Evolutionary conservation across 176 grass and related monocot species (phyloP), one percentile per base, ranked within the genome.

Genomic region (Carex cristatella): DNA sequence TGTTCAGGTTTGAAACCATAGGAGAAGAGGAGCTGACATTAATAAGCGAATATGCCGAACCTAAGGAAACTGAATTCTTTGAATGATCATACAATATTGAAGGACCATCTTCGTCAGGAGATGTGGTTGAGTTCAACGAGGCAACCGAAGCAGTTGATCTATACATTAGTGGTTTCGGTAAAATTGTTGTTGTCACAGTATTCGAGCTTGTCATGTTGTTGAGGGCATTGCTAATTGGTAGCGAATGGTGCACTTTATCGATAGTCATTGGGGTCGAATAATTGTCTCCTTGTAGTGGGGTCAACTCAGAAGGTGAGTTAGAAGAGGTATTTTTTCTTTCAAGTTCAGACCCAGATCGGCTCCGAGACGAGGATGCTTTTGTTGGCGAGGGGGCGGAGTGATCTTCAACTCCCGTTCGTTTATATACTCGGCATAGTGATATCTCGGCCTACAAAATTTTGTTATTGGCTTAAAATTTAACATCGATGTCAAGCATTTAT

Each of bases 371-470:
- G 4, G 88, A 61, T 31, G 65, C 84, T 18, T 94, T 91, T 37
- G 67, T 85, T 67, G 62, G 40, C 42, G 69, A 81, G 12, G 49
- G 30, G 5, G 35, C 10, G 65, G 88, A 49, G 32, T 88, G 87
- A 79, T 96, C 93, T 33, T 99, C 91, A 77, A 96, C 91, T 63
- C 97, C 93, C 7, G 93, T 85, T 72, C 97, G 90, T 87, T 96
- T 99, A 81, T 99, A 90, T 46, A 99, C 93, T 51, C 97, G 90
- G 79, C 97, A 99, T 5, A 99, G 87, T 7, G 93, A 99, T 42
- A 96, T 99, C 40, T 99, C 97, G 0, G 92, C 89, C 97, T 99
- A 87, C 85, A 88, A 81, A 85, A 19, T 15, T 63, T 83, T 67
- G 23, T 55, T 18, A 75, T 61, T 62, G 48, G 49, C 46, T 65